A percentile compares a stretch with the other conserved stretches of the same genome.
phyloP scores from a whole-genome alignment of 1,284 basidiomycete species.

The Ceratobasidium sp. region DNA sequence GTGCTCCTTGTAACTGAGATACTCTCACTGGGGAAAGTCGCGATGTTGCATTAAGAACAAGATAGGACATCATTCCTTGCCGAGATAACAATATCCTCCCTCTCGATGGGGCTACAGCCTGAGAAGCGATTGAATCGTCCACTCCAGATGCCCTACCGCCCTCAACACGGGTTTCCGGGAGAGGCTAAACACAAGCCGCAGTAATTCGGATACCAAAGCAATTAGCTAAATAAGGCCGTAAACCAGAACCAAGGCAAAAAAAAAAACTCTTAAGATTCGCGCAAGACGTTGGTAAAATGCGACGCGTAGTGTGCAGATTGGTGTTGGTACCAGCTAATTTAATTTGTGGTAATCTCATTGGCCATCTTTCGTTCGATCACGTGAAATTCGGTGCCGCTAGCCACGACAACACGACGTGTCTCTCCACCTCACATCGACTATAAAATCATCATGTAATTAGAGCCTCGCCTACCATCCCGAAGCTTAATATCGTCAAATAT shows the following conservation, averaged over 20 bases:
- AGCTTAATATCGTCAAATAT: not conserved
- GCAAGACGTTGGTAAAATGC: too few relatives aligned
- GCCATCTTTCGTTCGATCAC: not conserved
- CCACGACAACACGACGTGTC: conserved; percentile 15
- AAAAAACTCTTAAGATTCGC: too few relatives aligned
- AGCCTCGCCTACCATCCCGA: too few relatives aligned
- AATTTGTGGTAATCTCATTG: not conserved
- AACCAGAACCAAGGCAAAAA: too few relatives aligned
- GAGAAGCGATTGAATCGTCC: not conserved
- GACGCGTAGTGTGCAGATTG: not conserved
- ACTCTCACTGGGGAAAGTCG: not conserved
- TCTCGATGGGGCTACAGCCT: not conserved
- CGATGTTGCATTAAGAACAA: not conserved
- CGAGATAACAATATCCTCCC: conserved; percentile 3
- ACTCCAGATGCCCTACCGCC: not conserved
- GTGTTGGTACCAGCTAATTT: not conserved
- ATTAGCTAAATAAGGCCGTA: too few relatives aligned
- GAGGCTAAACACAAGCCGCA: not conserved
- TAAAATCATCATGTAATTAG: too few relatives aligned
- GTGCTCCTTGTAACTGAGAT: not conserved
- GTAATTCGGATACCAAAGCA: not conserved
- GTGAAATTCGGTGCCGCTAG: not conserved
- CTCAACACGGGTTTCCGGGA: not conserved
- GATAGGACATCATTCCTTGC: not conserved
- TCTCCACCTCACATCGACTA: not conserved